These are phyloP conservation scores for Piper longum DNA, from an alignment of 164 flowering plant genomes.

Conservation along the genomic window DNA sequence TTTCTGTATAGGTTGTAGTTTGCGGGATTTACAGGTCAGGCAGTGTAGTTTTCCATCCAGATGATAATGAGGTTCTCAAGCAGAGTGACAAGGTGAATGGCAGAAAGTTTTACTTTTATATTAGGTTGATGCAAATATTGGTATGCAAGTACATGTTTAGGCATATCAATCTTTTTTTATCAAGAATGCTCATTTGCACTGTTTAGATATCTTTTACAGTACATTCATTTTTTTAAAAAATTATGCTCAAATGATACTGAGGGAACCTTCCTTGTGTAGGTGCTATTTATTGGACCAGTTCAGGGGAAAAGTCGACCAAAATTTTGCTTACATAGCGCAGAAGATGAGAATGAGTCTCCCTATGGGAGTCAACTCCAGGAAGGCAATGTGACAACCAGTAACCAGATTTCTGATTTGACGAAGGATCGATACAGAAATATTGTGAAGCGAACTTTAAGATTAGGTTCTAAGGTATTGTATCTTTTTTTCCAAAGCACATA, in stretches of 20 bases:
- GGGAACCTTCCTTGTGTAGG: conserved; percentile 21
- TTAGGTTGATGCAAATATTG: background rate
- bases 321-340: conserved; percentile 19
- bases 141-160: background rate
- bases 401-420: conserved; percentile 16
- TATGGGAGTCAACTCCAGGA: conserved; percentile 15
- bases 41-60: conserved; percentile 78
- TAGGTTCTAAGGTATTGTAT: conserved; percentile 60
- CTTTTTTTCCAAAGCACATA: too few relatives aligned
- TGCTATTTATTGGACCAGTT: conserved; percentile 64
- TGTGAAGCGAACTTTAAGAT: conserved; percentile 42
- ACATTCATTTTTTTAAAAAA: too few relatives aligned
- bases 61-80: conserved; percentile 56
- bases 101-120: conserved; percentile 4
- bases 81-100: conserved; percentile 60
- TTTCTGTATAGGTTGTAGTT: conserved; percentile 64
- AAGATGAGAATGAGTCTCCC: conserved; percentile 18
- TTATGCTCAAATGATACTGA: background rate
- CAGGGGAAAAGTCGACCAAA: conserved; percentile 34
- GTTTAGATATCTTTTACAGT: background rate
- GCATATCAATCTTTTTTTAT: too few relatives aligned
- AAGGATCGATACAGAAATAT: conserved; percentile 33
- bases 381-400: conserved; percentile 11
- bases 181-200: too few relatives aligned
- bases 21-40: conserved; percentile 79